These are phyloP conservation scores for Camellia japonica DNA, from an alignment of 148 eudicot genomes.

Conservation along the genomic window DNA sequence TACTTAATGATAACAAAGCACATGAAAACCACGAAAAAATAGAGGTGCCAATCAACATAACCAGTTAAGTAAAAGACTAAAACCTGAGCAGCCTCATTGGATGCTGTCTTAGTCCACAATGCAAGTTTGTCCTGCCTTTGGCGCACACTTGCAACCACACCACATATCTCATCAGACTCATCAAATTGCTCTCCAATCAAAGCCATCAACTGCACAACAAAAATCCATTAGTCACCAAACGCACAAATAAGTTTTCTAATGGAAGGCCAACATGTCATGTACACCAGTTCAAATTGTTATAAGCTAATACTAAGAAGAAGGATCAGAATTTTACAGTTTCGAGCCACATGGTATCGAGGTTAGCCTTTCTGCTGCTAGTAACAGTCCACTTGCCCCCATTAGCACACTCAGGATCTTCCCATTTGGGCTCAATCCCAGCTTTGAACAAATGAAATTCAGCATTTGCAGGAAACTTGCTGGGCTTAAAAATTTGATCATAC, in stretches of 20 bases:
- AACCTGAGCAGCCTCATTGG: slow-evolving; percentile 96
- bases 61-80: slow-evolving; percentile 9
- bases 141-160: slow-evolving; percentile 95
- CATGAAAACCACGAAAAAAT: background rate
- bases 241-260: background rate
- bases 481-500: slow-evolving; percentile 81
- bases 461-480: slow-evolving; percentile 67
- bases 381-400: slow-evolving; percentile 97
- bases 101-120: slow-evolving; percentile 83
- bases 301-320: background rate
- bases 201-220: slow-evolving; percentile 72
- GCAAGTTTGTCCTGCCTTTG: slow-evolving; percentile 76
- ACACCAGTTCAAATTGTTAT: background rate
- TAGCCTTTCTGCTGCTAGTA: slow-evolving; percentile 50
- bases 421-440: slow-evolving; percentile 91
- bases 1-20: background rate
- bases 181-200: slow-evolving; percentile 93
- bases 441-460: slow-evolving; percentile 94
- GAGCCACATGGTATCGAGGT: slow-evolving; percentile 85
- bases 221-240: background rate
- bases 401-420: slow-evolving; percentile 99
- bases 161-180: slow-evolving; percentile 91
- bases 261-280: background rate
- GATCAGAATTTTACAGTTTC: slow-evolving; percentile 63
- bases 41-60: background rate